phyloP scores from a whole-genome alignment of 2,329 filamentous ascomycete genomes.

The Monilinia aucupariae region DNA sequence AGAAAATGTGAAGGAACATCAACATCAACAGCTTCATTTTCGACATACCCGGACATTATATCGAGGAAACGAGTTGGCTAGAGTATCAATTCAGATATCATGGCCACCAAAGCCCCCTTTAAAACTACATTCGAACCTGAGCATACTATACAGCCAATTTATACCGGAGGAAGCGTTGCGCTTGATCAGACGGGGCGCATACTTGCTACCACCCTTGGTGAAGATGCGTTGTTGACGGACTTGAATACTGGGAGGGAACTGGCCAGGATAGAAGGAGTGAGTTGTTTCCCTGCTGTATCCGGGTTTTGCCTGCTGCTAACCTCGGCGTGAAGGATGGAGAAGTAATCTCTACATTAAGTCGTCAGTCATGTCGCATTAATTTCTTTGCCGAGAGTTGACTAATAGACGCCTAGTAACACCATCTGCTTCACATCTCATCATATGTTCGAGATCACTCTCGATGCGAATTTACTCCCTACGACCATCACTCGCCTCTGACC shows the following conservation, averaged over 20 bases:
- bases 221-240: slow-evolving; percentile 85
- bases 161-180: slow-evolving; percentile 82
- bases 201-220: slow-evolving; percentile 82
- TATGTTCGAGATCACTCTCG: slow-evolving; percentile 91
- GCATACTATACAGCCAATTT: slow-evolving; percentile 84
- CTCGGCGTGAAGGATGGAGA: slow-evolving; percentile 62
- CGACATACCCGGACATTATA: not conserved
- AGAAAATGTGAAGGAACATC: not conserved
- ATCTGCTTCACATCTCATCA: slow-evolving; percentile 77
- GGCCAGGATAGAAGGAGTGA: slow-evolving; percentile 72
- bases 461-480: slow-evolving; percentile 85
- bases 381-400: slow-evolving; percentile 21
- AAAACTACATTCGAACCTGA: slow-evolving; percentile 88
- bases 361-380: slow-evolving; percentile 39
- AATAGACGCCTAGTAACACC: slow-evolving; percentile 62
- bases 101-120: slow-evolving; percentile 57
- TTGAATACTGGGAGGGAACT: slow-evolving; percentile 76
- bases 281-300: slow-evolving; percentile 6
- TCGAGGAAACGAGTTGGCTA: not conserved
- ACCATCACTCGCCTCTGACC: slow-evolving; percentile 49
- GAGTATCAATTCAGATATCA: slow-evolving; percentile 31
- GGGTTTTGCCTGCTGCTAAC: slow-evolving; percentile 27
- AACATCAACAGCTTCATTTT: slow-evolving; percentile 4
- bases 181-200: slow-evolving; percentile 77
- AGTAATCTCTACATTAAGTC: slow-evolving; percentile 65